Percentiles rank a stretch among this genome's conserved stretches.
Conservation (phyloP, 2,329 filamentous ascomycete species). For the Graphium sp. region DNA sequence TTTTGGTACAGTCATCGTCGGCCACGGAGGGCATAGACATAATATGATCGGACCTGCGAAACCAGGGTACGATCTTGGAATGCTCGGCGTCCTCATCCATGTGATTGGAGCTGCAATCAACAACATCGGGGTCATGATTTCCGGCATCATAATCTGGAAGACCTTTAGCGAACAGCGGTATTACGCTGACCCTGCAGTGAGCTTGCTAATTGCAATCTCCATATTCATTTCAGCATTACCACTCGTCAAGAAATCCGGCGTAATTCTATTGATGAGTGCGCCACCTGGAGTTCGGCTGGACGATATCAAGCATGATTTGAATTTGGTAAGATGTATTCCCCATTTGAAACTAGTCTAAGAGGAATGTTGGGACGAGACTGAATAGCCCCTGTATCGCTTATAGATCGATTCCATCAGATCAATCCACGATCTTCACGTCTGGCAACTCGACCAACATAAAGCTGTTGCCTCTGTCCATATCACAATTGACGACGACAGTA, state of each 20-base stretch:
- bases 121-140: slow-evolving; percentile 58
- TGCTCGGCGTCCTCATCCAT: slow-evolving; percentile 55
- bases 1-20: slow-evolving; percentile 8
- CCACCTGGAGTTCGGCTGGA: slow-evolving; percentile 40
- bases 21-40: slow-evolving; percentile 34
- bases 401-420: slow-evolving; percentile 49
- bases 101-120: slow-evolving; percentile 59
- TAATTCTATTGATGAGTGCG: slow-evolving; percentile 51
- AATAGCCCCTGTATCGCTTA: slow-evolving; percentile 5
- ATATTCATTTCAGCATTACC: slow-evolving; percentile 49
- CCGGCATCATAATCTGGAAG: slow-evolving; percentile 54
- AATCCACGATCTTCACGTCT: slow-evolving; percentile 58
- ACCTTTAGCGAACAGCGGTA: slow-evolving; percentile 37
- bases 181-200: slow-evolving; percentile 57
- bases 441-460: slow-evolving; percentile 56
- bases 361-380: slow-evolving; percentile 4
- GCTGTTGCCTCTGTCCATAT: slow-evolving; percentile 54
- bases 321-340: slow-evolving; percentile 26
- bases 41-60: slow-evolving; percentile 12
- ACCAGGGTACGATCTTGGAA: slow-evolving; percentile 44
- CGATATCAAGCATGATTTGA: slow-evolving; percentile 52
- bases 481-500: slow-evolving; percentile 37
- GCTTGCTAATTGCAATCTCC: slow-evolving; percentile 56
- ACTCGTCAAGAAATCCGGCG: slow-evolving; percentile 42
- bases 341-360: neutral